A percentile compares a stretch with the other conserved stretches of the same genome.
These are phyloP conservation scores for Alternaria brassicicola DNA, from an alignment of 2,329 filamentous ascomycete genomes.

Conservation along the genomic window DNA sequence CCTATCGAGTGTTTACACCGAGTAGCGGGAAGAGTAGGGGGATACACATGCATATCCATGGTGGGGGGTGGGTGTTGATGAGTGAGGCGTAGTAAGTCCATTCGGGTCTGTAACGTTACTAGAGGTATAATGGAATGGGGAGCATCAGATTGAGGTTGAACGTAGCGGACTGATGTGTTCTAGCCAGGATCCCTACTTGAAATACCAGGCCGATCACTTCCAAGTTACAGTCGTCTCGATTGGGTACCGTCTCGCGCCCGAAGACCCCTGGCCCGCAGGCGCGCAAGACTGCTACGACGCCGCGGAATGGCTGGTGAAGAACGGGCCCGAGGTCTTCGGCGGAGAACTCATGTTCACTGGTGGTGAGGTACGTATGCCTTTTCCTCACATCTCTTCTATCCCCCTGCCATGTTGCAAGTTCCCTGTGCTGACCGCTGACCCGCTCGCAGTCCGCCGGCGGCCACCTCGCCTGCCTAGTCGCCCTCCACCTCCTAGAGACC, in stretches of 20 bases:
- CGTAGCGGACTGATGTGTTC: constrained; percentile 1
- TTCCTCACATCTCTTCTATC: constrained; percentile 1
- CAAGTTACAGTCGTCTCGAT: constrained; percentile 60
- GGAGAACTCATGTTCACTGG: constrained; percentile 52
- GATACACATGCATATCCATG: constrained; percentile 63
- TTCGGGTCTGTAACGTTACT: too few relatives aligned
- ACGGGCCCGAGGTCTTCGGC: constrained; percentile 53
- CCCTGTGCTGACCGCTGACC: not conserved
- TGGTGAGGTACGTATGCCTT: constrained; percentile 41
- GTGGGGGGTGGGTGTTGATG: constrained; percentile 56
- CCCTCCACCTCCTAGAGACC: constrained; percentile 54
- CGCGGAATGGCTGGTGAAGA: constrained; percentile 59
- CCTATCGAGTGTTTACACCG: constrained; percentile 60
- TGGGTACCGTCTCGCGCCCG: constrained; percentile 66
- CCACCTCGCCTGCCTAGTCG: constrained; percentile 56
- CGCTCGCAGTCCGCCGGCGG: constrained; percentile 56
- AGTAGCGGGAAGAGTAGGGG: constrained; percentile 55
- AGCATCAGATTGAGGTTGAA: not conserved
- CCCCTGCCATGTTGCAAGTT: not conserved
- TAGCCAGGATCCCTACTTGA: constrained; percentile 57
- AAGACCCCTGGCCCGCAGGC: constrained; percentile 62
- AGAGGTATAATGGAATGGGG: too few relatives aligned
- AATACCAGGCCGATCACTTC: constrained; percentile 57
- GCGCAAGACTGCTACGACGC: constrained; percentile 65
- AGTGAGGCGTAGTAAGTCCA: constrained; percentile 38